Base-by-base conservation (phyloP, 148 eudicot species). In the Beta vulgaris region DNA sequence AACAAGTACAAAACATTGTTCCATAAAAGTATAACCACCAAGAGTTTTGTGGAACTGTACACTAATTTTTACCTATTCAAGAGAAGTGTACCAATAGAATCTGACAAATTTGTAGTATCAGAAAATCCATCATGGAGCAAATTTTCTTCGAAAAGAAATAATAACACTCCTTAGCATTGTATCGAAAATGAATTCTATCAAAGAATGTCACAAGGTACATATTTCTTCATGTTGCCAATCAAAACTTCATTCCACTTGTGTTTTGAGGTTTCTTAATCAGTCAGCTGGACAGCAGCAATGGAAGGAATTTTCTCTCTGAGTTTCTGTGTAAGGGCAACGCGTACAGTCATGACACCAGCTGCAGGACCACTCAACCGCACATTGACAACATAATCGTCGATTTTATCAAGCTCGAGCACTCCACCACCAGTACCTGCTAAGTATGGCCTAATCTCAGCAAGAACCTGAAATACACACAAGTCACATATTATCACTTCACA, bases 381-480 rank as follows among this genome's bases (percentile, higher is more conserved):
- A 79, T 71, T 85, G n/a, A 91, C 91, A 13, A 88, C 79, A 42
- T 85, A 86, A 49, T 85, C 93, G 1, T 90, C 72, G 21, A 93
- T 93, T 66, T 79, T 60, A 43, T 86, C 87, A 19, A 93, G 91
- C 80, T 90, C 95, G 21, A 93, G 88, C n/a, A 86, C 81, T n/a
- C 98, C 98, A 7, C 98, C 98, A 48, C 97, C 98, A 3, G 98
- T 86, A 9, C 98, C 97, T 37, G 87, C 85, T 23, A 93, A 82
- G 77, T 91, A 93, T 12, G 98, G 98, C 73, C 98, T 91, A 53
- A 91, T 93, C 80, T 93, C 97, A 0, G 88, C 82, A 43, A 93
- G 86, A 74, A 93, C 29, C 98, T 93, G 90, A 64, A 87, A 29
- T 40, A 40, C 26, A 26, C 26, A 44, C 19, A 16, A 28, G 7